Evolutionary conservation across 495 filamentous ascomycete genomes (phyloP).

Genomic region (Xylaria acuta): DNA sequence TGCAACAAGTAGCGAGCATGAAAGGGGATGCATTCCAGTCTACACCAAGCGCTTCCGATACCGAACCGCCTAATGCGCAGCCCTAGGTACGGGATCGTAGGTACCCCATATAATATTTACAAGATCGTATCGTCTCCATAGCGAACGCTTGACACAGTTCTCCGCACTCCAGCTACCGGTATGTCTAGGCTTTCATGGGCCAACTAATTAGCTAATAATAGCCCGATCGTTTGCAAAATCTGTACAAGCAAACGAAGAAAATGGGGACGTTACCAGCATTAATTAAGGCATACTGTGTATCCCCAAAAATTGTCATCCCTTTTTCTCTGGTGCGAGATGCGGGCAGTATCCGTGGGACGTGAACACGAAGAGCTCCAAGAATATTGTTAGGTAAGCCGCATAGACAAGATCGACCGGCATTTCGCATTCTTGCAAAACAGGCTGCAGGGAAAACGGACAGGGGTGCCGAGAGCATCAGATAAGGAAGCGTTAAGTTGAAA

Average conservation of each 20-base stretch:
- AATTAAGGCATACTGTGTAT: background rate
- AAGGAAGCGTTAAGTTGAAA: constrained; percentile 3
- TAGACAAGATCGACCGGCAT: constrained; percentile 24
- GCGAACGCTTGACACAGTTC: background rate
- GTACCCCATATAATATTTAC: background rate
- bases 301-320: background rate
- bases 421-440: constrained; percentile 16
- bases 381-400: constrained; percentile 7
- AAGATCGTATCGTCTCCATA: background rate
- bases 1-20: background rate
- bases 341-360: background rate
- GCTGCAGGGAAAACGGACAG: constrained; percentile 11
- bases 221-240: background rate
- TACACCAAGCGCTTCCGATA: constrained; percentile 13
- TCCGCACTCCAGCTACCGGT: constrained; percentile 2
- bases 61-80: constrained; percentile 18
- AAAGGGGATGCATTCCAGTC: background rate
- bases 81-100: background rate
- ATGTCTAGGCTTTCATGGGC: background rate
- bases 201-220: constrained; percentile 19
- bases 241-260: background rate
- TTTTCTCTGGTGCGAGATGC: background rate
- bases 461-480: constrained; percentile 14
- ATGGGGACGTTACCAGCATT: background rate
- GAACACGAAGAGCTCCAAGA: background rate